Percentiles rank a stretch among this genome's conserved stretches.
These are phyloP conservation scores for Malbranchea cinnamomea DNA, from an alignment of 2,329 filamentous ascomycete genomes.

Conservation along the genomic window DNA sequence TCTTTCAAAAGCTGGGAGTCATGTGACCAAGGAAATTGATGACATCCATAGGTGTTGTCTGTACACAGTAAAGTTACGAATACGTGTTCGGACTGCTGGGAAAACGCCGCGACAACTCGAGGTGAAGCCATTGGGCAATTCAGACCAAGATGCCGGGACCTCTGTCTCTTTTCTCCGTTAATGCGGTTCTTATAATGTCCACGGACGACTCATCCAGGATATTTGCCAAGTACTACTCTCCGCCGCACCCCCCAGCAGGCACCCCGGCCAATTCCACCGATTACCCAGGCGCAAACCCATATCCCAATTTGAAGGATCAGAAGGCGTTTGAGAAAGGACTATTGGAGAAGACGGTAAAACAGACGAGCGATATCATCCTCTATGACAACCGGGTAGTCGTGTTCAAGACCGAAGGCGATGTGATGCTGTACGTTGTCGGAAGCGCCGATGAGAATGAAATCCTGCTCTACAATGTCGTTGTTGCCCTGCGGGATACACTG, in stretches of 20 bases:
- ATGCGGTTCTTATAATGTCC: conserved; percentile 63
- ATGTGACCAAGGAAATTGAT: too few relatives aligned
- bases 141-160: conserved; percentile 49
- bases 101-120: background rate
- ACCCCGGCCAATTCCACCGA: conserved; percentile 39
- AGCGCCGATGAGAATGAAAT: conserved; percentile 92
- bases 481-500: conserved; percentile 79
- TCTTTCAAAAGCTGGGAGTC: too few relatives aligned
- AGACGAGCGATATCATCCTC: conserved; percentile 87
- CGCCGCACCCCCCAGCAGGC: conserved; percentile 51
- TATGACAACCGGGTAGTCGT: conserved; percentile 94
- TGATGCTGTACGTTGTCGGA: conserved; percentile 91
- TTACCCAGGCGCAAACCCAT: conserved; percentile 57
- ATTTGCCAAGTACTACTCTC: conserved; percentile 83
- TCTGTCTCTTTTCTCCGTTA: conserved; percentile 62
- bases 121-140: conserved; percentile 3
- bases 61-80: too few relatives aligned
- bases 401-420: conserved; percentile 95
- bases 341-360: conserved; percentile 89
- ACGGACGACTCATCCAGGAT: conserved; percentile 82
- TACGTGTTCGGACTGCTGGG: too few relatives aligned
- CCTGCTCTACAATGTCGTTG: conserved; percentile 81
- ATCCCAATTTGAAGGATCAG: conserved; percentile 80
- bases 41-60: too few relatives aligned
- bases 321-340: conserved; percentile 95